Evolutionary conservation across 768 basidiomycete genomes (phyloP), one percentile per base, ranked within the genome.

Genomic region (Boletus rubropictus): DNA sequence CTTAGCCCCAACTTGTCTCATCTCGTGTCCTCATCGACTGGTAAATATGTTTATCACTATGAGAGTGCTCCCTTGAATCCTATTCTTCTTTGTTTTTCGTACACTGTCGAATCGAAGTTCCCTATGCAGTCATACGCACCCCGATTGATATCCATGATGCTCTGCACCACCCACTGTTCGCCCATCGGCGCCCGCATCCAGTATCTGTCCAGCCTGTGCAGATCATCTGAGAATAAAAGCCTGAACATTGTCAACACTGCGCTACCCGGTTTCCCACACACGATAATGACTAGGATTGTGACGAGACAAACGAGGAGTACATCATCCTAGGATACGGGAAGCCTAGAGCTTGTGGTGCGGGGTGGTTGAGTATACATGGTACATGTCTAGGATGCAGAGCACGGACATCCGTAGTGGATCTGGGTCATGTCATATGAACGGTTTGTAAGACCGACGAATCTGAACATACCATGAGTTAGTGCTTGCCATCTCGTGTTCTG

Each of bases 401-500:
- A 31, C 53, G 18, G 44, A 49, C 20, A n/a, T 25, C 3, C 35
- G 25, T 40, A 21, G 28, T 6, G 9, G 18, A 20, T 28, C 9
- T 32, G 6, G 20, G 32, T 14, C 27, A 46, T 52, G 44, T 49
- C 22, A 29, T 28, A 35, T 34, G 34, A 42, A 31, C 17, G 18
- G 17, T 39, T 21, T 25, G 33, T 35, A 44, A 18, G 29, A 34
- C 28, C 12, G 36, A 22, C 2, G 17, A 37, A 46, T 39, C 15
- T 43, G 22, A 27, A 53, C 56, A n/a, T 14, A 60, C 50, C 39
- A 3, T 21, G 18, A 5, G 14, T 57, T 34, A 61, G 21, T 60
- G 58, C 24, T 56, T 56, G 35, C 58, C 57, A 22, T 52, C 57
- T 28, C 70, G 70, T 44, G 46, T 53, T 52, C 72, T 78, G 41